Base-by-base conservation (phyloP, 768 basidiomycete species). In the Mycena latifolia region DNA sequence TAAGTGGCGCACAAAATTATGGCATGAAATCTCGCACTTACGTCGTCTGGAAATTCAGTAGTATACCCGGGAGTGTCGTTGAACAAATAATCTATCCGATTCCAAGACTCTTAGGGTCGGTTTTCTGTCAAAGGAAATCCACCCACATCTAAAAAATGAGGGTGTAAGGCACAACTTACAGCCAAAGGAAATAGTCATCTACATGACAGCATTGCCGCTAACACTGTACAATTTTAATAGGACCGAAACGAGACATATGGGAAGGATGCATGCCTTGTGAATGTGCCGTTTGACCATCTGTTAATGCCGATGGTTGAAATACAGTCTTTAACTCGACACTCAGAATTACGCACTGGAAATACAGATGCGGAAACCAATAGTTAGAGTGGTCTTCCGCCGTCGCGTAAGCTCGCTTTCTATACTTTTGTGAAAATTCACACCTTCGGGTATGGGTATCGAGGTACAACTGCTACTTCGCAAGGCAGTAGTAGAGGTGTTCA, bases 161-260 rank as follows among this genome's bases (percentile, higher is more conserved):
- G 33, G 18, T 5, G 33, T 35, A 35, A 35, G 33, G n/a, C n/a
- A n/a, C n/a, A n/a, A n/a, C n/a, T 35, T 6, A 35, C 14, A 35
- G 20, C n/a, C 5, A 17, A 53, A 31, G 27, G 14, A 25, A 55
- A n/a, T 41, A 46, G 28, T n/a, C 45, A 47, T 59, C 5, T 50
- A 66, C 69, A 70, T 70, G 47, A 70, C 69, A 18, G 69, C 43
- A 29, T 70, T 70, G 27, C 69, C 69, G 45, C 51, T 66, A 35
- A 70, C 65, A 37, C 69, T 69, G 50, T 24, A 14, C 22, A 47
- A 20, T 20, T 52, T 55, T 15, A n/a, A 37, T 4, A 15, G 33
- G 25, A 18, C 18, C 41, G 18, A 43, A 5, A 27, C 1, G 48
- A n/a, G 2, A 35, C 47, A 20, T 18, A 57, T 7, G 41, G 5